Base-by-base conservation (phyloP, 129 eudicot genomes). In the Artemisia annua region DNA sequence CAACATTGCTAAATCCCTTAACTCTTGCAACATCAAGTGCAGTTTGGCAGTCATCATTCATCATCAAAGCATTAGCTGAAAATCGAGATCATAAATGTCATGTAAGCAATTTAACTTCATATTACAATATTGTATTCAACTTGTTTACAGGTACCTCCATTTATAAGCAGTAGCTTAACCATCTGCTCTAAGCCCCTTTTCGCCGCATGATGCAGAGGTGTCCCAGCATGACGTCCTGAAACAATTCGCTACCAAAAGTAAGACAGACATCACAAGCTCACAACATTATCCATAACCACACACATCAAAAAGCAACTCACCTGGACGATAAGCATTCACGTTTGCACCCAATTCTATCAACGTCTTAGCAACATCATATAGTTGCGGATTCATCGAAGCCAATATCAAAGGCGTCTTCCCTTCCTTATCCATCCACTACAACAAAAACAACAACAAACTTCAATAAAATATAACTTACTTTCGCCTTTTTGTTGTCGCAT, bases 171-270 rank as follows among this genome's bases (percentile, higher is more conserved):
- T 70, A 92, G 71, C 50, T 85, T 85, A 49, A 89, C 97, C 72
- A 83, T 87, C 67, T 70, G 86, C 39, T 85, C 94, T 68, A 92
- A 82, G 60, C 97, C 97, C 75, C 97, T 87, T 83, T 87, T 89
- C 39, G 97, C 91, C 66, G 97, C 97, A 89, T 89, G 97, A 80
- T 92, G 97, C 50, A 92, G 78, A 56, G 97, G 96, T 48, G 96
- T 92, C 67, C 97, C 97, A 60, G 86, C 91, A 78, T 88, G 84
- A 43, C 94, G 94, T 16, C 97, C 97, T 92, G 65, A 39, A 69
- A 17, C 3, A 59, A 57, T 20, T 44, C n/a, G 50, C 13, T 7
- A 71, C 44, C 30, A 44, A 51, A 52, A 52, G 57, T 52, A 3
- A 14, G 18, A 15, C 57, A 52, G 1, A 13, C 22, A 58, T 3